Evolutionary conservation across 2,329 filamentous ascomycete species (phyloP).

Genomic region (Penicillium griseofulvum): DNA sequence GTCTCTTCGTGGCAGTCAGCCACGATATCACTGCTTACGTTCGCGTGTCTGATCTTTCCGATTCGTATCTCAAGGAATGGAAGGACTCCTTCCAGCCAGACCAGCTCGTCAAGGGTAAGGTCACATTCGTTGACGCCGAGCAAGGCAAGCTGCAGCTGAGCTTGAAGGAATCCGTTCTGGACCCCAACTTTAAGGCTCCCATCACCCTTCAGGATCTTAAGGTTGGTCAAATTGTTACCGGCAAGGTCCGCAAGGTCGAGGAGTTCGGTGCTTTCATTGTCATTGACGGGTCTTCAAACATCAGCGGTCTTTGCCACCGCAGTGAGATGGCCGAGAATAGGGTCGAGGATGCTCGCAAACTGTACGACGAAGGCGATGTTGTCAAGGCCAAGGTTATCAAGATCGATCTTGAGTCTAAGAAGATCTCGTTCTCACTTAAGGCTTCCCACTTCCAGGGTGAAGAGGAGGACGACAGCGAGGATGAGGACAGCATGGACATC

Average conservation of each 20-base stretch:
- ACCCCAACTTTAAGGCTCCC: conserved; percentile 72
- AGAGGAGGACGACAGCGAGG: conserved; percentile 47
- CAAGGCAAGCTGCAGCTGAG: conserved; percentile 77
- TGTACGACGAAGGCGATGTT: conserved; percentile 86
- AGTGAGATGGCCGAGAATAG: conserved; percentile 84
- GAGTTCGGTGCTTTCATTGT: conserved; percentile 94
- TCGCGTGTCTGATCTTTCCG: conserved; percentile 82
- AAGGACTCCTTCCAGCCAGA: conserved; percentile 83
- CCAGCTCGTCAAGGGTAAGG: conserved; percentile 84
- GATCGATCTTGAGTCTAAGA: conserved; percentile 70
- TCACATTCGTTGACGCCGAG: conserved; percentile 67
- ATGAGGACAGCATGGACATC: conserved; percentile 46
- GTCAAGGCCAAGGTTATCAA: conserved; percentile 89
- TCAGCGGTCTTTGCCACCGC: conserved; percentile 90
- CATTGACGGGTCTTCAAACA: conserved; percentile 78
- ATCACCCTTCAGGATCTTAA: conserved; percentile 74
- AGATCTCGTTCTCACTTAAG: conserved; percentile 87
- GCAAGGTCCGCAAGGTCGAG: conserved; percentile 88
- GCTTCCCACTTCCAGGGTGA: conserved; percentile 78
- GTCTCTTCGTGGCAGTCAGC: conserved; percentile 80
- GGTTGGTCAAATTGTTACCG: conserved; percentile 77
- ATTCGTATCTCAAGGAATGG: conserved; percentile 93
- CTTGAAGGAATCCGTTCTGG: conserved; percentile 79
- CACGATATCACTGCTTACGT: conserved; percentile 79
- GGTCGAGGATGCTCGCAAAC: conserved; percentile 78